phyloP scores from a whole-genome alignment of 352 stramenopile species.

The Phytophthora macrochlamydospora region DNA sequence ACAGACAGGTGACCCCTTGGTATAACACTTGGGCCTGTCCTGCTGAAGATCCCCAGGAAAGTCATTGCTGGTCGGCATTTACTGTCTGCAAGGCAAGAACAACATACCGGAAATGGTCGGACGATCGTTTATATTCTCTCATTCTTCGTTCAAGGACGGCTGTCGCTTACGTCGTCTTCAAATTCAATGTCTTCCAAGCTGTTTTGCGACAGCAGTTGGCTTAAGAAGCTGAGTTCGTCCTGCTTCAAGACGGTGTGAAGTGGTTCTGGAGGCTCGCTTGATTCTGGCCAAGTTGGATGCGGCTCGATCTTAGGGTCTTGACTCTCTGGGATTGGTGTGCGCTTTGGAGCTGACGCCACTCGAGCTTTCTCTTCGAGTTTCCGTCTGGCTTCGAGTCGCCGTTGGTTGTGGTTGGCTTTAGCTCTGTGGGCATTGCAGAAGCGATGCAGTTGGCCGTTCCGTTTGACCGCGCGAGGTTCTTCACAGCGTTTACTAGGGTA shows the following conservation, averaged over 20 bases:
- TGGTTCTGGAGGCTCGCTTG: conserved; percentile 8
- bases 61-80: no score
- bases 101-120: no score
- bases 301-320: background rate
- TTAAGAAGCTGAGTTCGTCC: conserved; percentile 29
- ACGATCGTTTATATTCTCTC: no score
- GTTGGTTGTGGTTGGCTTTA: conserved; percentile 62
- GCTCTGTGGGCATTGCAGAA: conserved; percentile 52
- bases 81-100: no score
- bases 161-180: background rate
- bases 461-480: conserved; percentile 42
- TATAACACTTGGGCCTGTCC: no score
- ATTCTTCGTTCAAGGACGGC: no score
- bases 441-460: conserved; percentile 46
- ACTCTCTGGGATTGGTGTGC: conserved; percentile 7
- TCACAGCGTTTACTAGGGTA: conserved; percentile 49
- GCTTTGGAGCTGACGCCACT: background rate
- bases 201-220: conserved; percentile 25
- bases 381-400: conserved; percentile 43
- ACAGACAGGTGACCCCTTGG: no score
- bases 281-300: conserved; percentile 1
- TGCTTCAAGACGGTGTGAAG: conserved; percentile 25
- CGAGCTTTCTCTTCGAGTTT: conserved; percentile 19
- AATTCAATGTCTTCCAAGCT: conserved; percentile 25
- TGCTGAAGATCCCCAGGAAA: no score